phyloP scores from a whole-genome alignment of 1,284 basidiomycete species.

The Cryptococcus sp. region DNA sequence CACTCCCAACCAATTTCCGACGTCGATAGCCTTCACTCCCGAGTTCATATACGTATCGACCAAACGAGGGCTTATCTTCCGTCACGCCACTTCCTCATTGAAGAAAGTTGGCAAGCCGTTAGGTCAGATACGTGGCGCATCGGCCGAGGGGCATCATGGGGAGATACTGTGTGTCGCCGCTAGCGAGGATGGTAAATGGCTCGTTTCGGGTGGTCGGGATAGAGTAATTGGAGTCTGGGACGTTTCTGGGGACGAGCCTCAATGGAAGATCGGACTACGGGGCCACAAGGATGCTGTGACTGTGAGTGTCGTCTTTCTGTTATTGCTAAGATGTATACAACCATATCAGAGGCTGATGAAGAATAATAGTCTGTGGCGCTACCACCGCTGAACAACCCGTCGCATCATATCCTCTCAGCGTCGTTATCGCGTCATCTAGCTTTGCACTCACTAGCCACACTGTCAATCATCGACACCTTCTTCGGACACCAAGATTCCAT shows the following conservation, averaged over 20 bases:
- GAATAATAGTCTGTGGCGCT: conserved; percentile 69
- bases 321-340: neutral
- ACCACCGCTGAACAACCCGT: conserved; percentile 66
- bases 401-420: conserved; percentile 79
- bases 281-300: conserved; percentile 86
- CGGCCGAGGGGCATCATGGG: conserved; percentile 69
- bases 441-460: conserved; percentile 79
- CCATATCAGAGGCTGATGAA: neutral
- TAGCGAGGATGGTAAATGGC: conserved; percentile 78
- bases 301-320: conserved; percentile 57
- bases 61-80: conserved; percentile 81
- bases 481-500: conserved; percentile 96
- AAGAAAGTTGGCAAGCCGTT: conserved; percentile 27
- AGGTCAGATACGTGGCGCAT: conserved; percentile 58
- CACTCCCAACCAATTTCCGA: conserved; percentile 36
- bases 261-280: conserved; percentile 73
- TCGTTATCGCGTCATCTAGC: conserved; percentile 92
- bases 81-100: conserved; percentile 68
- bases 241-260: conserved; percentile 60
- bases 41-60: conserved; percentile 72
- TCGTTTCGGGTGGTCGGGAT: conserved; percentile 87
- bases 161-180: conserved; percentile 80
- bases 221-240: conserved; percentile 82
- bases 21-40: conserved; percentile 17
- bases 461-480: conserved; percentile 93